phyloP scores from a whole-genome alignment of 2,329 filamentous ascomycete genomes.

The Arthrobotrys musiformis region DNA sequence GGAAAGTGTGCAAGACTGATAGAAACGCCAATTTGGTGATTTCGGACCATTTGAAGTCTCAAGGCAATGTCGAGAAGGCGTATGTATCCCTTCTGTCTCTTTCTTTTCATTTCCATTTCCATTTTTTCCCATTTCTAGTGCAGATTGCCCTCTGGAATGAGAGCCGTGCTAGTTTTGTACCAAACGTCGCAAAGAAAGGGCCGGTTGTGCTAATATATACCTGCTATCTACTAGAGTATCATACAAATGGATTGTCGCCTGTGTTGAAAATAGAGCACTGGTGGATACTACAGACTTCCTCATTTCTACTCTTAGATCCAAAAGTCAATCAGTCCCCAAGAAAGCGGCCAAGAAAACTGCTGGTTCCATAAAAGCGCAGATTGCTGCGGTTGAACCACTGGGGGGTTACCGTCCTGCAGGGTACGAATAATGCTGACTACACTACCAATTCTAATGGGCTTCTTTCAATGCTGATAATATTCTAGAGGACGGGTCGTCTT shows the following conservation, averaged over 20 bases:
- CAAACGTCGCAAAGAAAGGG: no score
- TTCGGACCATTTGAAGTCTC: slow-evolving; percentile 68
- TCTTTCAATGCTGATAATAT: background rate
- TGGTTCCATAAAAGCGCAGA: background rate
- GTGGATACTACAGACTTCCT: slow-evolving; percentile 66
- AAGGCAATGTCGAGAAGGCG: slow-evolving; percentile 66
- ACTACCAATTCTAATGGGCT: background rate
- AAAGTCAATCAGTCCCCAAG: slow-evolving; percentile 61
- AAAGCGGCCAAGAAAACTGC: slow-evolving; percentile 17
- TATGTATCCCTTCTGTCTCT: slow-evolving; percentile 59
- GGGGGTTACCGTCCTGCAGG: background rate
- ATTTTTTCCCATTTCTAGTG: no score
- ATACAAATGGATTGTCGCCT: slow-evolving; percentile 70
- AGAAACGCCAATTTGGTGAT: slow-evolving; percentile 41
- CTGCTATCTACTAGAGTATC: slow-evolving; percentile 64
- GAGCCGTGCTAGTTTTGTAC: no score
- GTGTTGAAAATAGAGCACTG: slow-evolving; percentile 66
- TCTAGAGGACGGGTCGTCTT: slow-evolving; percentile 49
- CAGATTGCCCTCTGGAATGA: no score
- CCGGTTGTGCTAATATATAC: background rate
- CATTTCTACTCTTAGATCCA: slow-evolving; percentile 59
- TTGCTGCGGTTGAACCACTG: background rate
- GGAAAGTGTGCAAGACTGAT: slow-evolving; percentile 41
- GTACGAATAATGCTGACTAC: background rate
- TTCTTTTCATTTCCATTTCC: background rate